Evolutionary conservation across 306 rosid species (phyloP), one percentile per base, ranked within the genome.

Genomic region (Begonia loranthoides): DNA sequence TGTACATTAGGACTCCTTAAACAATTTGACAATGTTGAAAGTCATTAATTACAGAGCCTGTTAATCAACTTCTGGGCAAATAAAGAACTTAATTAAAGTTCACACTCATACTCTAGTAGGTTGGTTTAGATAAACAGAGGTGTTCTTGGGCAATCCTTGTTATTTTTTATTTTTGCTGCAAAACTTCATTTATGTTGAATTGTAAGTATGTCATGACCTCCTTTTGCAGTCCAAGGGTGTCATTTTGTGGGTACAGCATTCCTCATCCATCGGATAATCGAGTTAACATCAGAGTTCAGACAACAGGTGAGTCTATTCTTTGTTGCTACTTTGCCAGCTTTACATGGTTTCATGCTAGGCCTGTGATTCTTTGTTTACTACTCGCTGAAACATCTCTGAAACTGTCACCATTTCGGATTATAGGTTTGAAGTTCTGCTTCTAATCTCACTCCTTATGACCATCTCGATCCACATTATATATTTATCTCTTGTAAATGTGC

Each of bases 181-280:
- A 28, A 28, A 28, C 1, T 5, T 28, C 5, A 28, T 1, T 28
- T 7, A 28, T 28, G 36, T 28, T 28, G 36, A 28, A 28, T 1
- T 4, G 47, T 43, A 10, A 43, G n/a, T 12, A 43, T 10, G 13
- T 3, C 1, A 43, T 45, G 36, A 36, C 41, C 5, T 58, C 49
- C 39, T 63, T 12, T 71, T 76, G 77, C 84, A 79, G 87, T 58
- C 92, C 87, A 52, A 72, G 88, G 64, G 77, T 73, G 52, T 47
- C 76, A 56, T 88, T 81, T 56, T 63, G 73, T 49, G 97, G 95
- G 13, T 79, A 84, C 67, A 88, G 79, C 89, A 88, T 81, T 65
- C 95, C 97, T 57, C 95, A 88, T 75, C 97, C 87, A 45, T 88
- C 87, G 21, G 93, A 88, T 9, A 84, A 79, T 55, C 77, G 69